Evolutionary conservation across 129 eudicot species (phyloP).

Genomic region (Helianthus tuberosus): DNA sequence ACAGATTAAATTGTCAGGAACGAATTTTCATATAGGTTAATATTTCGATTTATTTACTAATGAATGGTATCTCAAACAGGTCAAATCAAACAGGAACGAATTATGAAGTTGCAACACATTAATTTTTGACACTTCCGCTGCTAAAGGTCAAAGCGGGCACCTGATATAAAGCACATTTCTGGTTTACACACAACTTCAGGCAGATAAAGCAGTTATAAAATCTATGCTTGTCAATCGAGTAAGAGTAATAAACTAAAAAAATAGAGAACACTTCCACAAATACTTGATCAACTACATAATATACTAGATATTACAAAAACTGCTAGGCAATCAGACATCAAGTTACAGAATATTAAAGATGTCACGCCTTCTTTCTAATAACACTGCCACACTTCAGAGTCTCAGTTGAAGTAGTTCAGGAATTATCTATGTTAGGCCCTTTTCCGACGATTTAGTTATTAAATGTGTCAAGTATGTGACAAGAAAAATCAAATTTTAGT

Average conservation of each 20-base stretch:
- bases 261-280: background rate
- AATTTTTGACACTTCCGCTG: conserved; percentile 5
- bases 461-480: conserved; percentile 13
- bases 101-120: conserved; percentile 11
- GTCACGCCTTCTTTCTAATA: background rate
- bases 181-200: no score
- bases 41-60: background rate
- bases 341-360: background rate
- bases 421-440: background rate
- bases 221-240: no score
- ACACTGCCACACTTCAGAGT: background rate
- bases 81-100: background rate
- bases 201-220: no score
- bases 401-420: background rate
- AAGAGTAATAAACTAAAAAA: background rate
- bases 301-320: background rate
- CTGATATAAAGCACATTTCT: conserved; percentile 3
- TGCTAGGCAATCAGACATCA: conserved; percentile 12
- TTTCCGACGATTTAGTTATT: background rate
- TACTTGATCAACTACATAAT: background rate
- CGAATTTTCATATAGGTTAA: background rate
- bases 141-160: conserved; percentile 2
- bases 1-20: conserved; percentile 8
- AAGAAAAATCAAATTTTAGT: background rate
- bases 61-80: conserved; percentile 3